Base-by-base conservation (phyloP, 2,329 filamentous ascomycete species). In the Pleurostoma richardsiae region DNA sequence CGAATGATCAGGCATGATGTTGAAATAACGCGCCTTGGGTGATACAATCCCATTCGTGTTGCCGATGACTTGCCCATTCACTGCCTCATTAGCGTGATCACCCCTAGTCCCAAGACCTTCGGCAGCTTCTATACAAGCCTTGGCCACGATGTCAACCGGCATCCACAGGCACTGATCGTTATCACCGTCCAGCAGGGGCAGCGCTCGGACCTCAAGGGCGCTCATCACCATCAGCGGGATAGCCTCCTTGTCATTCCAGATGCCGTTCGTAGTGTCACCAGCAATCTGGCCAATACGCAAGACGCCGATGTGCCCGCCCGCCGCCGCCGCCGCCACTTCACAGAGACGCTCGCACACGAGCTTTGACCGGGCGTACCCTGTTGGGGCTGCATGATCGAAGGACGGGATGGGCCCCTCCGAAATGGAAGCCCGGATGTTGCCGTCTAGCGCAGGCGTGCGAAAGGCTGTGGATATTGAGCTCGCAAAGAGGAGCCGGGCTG, bases 211-310 rank as follows among this genome's bases (percentile, higher is more conserved):
- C 0, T 72, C 69, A 1, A 56, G 56, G 0, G 71, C 71, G 2
- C 64, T 70, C 31, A 70, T 71, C 0, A 82, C 59, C 57, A 80
- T 71, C 39, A 80, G 54, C 38, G 59, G 59, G 10, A 62, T 52
- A 19, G 55, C 54, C 45, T 62, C 59, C 41, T 56, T 54, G 30
- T 53, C 54, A 42, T 59, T 60, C 59, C 59, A 61, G 41, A 62
- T 57, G 29, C 58, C 59, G 30, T 49, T 30, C 28, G 48, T 49
- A 39, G 60, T 61, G 46, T 67, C 64, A 5, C 64, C 65, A 4
- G 60, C 52, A 29, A 68, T 56, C 49, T 67, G 63, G 0, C 65
- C 64, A n/a, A 66, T 58, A 39, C 65, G 56, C 42, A 69, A 52
- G 31, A 69, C 58, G 27, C 49, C 56, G 4, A 63, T 54, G 26